Evolutionary conservation across 1,139 yeast genomes (phyloP).

Genomic region (Geotrichum carabidarum): DNA sequence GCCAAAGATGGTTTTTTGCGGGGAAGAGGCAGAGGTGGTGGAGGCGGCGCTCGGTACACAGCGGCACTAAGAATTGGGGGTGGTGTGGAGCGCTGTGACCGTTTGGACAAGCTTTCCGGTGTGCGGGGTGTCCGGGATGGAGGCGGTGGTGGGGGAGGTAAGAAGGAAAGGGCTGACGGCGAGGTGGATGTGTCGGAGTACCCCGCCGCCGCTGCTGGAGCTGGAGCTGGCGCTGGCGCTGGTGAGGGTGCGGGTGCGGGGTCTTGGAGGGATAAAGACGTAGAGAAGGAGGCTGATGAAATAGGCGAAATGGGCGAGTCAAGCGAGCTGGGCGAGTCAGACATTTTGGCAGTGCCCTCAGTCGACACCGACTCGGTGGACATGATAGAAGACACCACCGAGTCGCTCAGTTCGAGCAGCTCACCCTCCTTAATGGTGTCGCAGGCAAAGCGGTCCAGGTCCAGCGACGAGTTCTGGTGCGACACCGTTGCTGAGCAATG

Average conservation of each 20-base stretch:
- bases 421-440: neutral
- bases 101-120: neutral
- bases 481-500: constrained; percentile 16
- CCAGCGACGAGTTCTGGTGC: neutral
- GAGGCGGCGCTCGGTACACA: neutral
- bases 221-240: constrained; percentile 12
- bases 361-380: neutral
- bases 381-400: neutral
- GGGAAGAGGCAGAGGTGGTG: constrained; percentile 17
- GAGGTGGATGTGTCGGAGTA: neutral
- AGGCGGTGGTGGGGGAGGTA: constrained; percentile 19
- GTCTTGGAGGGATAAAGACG: neutral
- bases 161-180: neutral
- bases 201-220: neutral
- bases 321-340: constrained; percentile 7
- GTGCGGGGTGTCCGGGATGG: neutral
- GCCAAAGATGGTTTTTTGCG: constrained; percentile 5
- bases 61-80: neutral
- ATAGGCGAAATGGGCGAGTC: constrained; percentile 12
- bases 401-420: neutral
- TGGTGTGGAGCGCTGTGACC: constrained; percentile 6
- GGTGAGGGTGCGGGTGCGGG: constrained; percentile 10
- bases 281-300: constrained; percentile 2
- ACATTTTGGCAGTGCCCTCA: neutral
- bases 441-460: neutral